phyloP scores from a whole-genome alignment of 1,284 basidiomycete species.

The Fomes fomentarius region DNA sequence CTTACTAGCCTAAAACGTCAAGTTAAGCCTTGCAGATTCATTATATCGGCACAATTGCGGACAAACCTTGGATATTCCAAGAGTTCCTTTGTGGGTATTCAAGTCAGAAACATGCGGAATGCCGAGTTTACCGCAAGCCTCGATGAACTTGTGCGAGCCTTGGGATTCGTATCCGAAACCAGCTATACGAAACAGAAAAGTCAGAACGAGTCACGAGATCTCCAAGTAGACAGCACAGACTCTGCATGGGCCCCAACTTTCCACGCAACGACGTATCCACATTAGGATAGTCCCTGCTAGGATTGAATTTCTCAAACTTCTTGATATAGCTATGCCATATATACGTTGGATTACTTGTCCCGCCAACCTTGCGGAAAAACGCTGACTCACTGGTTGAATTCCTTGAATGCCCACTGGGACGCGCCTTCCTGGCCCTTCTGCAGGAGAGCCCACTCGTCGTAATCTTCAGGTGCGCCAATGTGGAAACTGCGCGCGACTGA shows the following conservation, averaged over 20 bases:
- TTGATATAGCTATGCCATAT: slow-evolving; percentile 61
- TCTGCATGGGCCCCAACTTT: slow-evolving; percentile 49
- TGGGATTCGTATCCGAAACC: slow-evolving; percentile 39
- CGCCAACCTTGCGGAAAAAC: too few species aligned
- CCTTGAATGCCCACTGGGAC: slow-evolving; percentile 62
- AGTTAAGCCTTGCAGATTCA: not conserved
- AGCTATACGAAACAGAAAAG: slow-evolving; percentile 25
- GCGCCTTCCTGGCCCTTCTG: slow-evolving; percentile 49
- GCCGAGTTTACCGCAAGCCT: slow-evolving; percentile 48
- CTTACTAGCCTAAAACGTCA: slow-evolving; percentile 16
- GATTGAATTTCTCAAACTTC: slow-evolving; percentile 61
- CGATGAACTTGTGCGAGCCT: slow-evolving; percentile 46
- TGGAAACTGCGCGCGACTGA: slow-evolving; percentile 52
- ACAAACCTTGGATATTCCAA: slow-evolving; percentile 57
- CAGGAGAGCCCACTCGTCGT: slow-evolving; percentile 66
- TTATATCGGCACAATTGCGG: not conserved
- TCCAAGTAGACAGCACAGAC: slow-evolving; percentile 20
- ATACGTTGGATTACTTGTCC: too few species aligned
- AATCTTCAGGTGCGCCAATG: slow-evolving; percentile 68
- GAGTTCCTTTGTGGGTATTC: slow-evolving; percentile 50
- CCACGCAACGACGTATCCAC: slow-evolving; percentile 52
- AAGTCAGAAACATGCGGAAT: slow-evolving; percentile 54
- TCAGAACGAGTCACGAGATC: not conserved
- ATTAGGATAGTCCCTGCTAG: slow-evolving; percentile 47
- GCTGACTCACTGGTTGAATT: slow-evolving; percentile 51